Evolutionary conservation across 2,329 filamentous ascomycete species (phyloP).

Genomic region (Trichoderma sp.): DNA sequence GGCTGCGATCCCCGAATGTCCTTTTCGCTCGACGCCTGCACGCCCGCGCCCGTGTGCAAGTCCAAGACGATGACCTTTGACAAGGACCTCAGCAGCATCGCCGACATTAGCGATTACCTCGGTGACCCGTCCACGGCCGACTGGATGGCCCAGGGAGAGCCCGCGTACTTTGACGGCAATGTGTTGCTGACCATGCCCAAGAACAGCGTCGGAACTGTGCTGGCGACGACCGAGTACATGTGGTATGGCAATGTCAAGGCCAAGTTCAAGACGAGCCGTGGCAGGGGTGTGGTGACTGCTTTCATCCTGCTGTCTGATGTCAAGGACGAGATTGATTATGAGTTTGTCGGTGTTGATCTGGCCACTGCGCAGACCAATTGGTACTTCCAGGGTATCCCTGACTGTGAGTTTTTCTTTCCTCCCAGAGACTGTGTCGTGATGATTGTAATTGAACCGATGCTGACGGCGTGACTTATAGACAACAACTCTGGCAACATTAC

Average conservation of each 20-base stretch:
- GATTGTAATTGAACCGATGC: background rate
- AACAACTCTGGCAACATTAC: slow-evolving; percentile 70
- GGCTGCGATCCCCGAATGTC: slow-evolving; percentile 90
- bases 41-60: slow-evolving; percentile 79
- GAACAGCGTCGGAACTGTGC: slow-evolving; percentile 78
- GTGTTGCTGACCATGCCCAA: slow-evolving; percentile 87
- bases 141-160: slow-evolving; percentile 84
- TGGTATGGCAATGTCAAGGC: slow-evolving; percentile 96
- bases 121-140: slow-evolving; percentile 77
- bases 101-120: slow-evolving; percentile 75
- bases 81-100: slow-evolving; percentile 61
- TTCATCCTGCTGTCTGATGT: slow-evolving; percentile 95
- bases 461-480: slow-evolving; percentile 49
- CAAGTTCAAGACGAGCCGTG: slow-evolving; percentile 78
- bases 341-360: slow-evolving; percentile 83
- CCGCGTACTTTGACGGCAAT: slow-evolving; percentile 64
- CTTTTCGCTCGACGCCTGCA: slow-evolving; percentile 77
- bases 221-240: slow-evolving; percentile 81
- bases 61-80: slow-evolving; percentile 71
- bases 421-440: background rate
- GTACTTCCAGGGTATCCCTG: slow-evolving; percentile 90
- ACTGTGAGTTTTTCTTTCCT: slow-evolving; percentile 57
- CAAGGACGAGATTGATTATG: slow-evolving; percentile 98
- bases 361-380: slow-evolving; percentile 84
- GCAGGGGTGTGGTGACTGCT: slow-evolving; percentile 87